Conservation (phyloP, 2,329 filamentous ascomycete species). For the Ceratocystis colombiana region DNA sequence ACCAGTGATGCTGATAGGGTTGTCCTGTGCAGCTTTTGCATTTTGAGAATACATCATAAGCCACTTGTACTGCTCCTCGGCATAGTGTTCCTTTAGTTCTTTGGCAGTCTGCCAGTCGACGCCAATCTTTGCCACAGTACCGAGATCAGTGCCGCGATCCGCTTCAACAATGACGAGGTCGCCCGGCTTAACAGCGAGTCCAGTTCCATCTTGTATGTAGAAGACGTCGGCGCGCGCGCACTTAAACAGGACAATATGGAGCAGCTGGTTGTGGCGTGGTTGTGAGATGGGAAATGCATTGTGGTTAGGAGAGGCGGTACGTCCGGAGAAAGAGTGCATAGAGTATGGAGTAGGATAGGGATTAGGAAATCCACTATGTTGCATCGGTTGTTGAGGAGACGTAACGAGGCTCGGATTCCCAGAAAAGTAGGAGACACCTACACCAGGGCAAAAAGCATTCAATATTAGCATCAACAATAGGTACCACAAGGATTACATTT, state of each 20-base stretch:
- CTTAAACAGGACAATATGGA: slow-evolving; percentile 94
- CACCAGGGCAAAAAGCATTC: background rate
- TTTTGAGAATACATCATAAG: slow-evolving; percentile 96
- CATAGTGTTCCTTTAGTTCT: slow-evolving; percentile 79
- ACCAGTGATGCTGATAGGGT: slow-evolving; percentile 44
- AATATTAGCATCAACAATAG: background rate
- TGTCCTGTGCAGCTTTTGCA: slow-evolving; percentile 52
- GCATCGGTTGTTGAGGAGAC: slow-evolving; percentile 21
- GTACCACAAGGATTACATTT: background rate
- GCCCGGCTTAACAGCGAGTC: slow-evolving; percentile 77
- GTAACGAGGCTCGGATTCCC: slow-evolving; percentile 18
- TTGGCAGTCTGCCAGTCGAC: slow-evolving; percentile 82
- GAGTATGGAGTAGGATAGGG: slow-evolving; percentile 17
- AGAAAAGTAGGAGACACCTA: slow-evolving; percentile 19
- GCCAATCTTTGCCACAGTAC: slow-evolving; percentile 80
- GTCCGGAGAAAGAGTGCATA: slow-evolving; percentile 21
- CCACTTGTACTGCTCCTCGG: slow-evolving; percentile 95
- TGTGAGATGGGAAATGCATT: slow-evolving; percentile 52
- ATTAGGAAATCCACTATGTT: slow-evolving; percentile 29
- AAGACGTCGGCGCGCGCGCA: slow-evolving; percentile 92
- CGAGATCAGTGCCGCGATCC: slow-evolving; percentile 89
- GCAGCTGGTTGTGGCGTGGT: slow-evolving; percentile 55
- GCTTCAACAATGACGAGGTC: slow-evolving; percentile 97
- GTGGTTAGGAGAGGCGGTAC: slow-evolving; percentile 50
- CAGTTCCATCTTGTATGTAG: slow-evolving; percentile 92